A percentile compares a stretch with the other conserved stretches of the same genome.
These are phyloP conservation scores for Nadsonia starkeyi-henricii DNA, from an alignment of 1,139 yeast genomes.

Conservation along the genomic window DNA sequence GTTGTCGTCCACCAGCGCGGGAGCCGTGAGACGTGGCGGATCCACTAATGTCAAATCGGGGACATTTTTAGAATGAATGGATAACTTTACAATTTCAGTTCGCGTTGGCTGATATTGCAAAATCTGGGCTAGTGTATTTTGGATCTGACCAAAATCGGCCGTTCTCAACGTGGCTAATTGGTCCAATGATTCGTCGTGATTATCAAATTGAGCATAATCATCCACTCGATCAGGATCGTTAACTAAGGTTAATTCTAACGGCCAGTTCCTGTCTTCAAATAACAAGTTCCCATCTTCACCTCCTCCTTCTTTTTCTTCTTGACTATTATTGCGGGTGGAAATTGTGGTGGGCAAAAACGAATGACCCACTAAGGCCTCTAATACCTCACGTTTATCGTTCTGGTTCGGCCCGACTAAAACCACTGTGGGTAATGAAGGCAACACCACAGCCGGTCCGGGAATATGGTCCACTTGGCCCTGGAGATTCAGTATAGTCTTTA, in stretches of 20 bases:
- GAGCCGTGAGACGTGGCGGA: too few species aligned
- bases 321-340: constrained; percentile 58
- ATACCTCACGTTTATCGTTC: constrained; percentile 88
- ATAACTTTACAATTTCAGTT: constrained; percentile 34
- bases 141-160: constrained; percentile 80
- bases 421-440: constrained; percentile 77
- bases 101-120: too few species aligned
- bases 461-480: constrained; percentile 63
- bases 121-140: constrained; percentile 43
- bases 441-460: constrained; percentile 63
- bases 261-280: constrained; percentile 19
- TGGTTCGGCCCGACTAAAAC: constrained; percentile 97
- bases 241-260: constrained; percentile 81
- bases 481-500: constrained; percentile 94
- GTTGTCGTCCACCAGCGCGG: too few species aligned
- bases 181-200: too few species aligned
- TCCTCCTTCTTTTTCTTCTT: too few species aligned
- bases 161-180: constrained; percentile 70
- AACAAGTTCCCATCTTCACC: too few species aligned
- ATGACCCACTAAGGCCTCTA: constrained; percentile 88
- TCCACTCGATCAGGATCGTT: constrained; percentile 75
- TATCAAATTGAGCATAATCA: constrained; percentile 89
- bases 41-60: constrained; percentile 93
- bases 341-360: constrained; percentile 95
- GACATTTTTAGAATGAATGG: constrained; percentile 79